These are phyloP conservation scores for Prunus dulcis DNA, from an alignment of 306 rosid genomes.

Conservation along the genomic window DNA sequence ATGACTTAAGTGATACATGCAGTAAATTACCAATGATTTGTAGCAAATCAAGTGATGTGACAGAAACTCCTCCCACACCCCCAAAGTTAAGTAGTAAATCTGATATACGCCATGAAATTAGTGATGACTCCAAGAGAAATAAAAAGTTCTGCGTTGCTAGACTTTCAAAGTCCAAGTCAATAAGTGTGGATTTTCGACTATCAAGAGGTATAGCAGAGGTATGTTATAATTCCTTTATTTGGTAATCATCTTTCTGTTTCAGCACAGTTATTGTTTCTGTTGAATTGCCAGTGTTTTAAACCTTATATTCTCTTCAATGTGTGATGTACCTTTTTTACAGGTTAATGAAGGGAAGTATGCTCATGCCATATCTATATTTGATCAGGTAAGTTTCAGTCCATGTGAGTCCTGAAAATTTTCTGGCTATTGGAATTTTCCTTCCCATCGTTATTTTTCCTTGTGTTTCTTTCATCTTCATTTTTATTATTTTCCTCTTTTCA, in stretches of 20 bases:
- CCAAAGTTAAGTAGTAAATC: conserved; percentile 46
- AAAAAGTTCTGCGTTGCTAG: conserved; percentile 75
- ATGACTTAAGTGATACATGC: conserved; percentile 57
- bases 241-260: neutral
- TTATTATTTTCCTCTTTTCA: neutral
- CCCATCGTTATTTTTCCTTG: conserved; percentile 6
- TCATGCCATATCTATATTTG: conserved; percentile 81
- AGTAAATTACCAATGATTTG: conserved; percentile 50
- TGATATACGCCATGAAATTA: conserved; percentile 33
- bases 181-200: conserved; percentile 89
- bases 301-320: conserved; percentile 10
- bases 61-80: conserved; percentile 40
- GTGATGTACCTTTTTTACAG: conserved; percentile 38
- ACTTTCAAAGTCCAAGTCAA: conserved; percentile 75
- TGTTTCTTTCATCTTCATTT: conserved; percentile 9
- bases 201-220: conserved; percentile 98
- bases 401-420: conserved; percentile 11
- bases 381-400: conserved; percentile 55
- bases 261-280: conserved; percentile 14
- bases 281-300: conserved; percentile 8
- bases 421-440: neutral
- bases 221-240: conserved; percentile 22
- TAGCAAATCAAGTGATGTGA: conserved; percentile 42
- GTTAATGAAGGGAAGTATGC: conserved; percentile 96
- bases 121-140: conserved; percentile 57